Evolutionary conservation across 495 filamentous ascomycete species (phyloP), one percentile per base, ranked within the genome.

Genomic region (Penicillium taxi): DNA sequence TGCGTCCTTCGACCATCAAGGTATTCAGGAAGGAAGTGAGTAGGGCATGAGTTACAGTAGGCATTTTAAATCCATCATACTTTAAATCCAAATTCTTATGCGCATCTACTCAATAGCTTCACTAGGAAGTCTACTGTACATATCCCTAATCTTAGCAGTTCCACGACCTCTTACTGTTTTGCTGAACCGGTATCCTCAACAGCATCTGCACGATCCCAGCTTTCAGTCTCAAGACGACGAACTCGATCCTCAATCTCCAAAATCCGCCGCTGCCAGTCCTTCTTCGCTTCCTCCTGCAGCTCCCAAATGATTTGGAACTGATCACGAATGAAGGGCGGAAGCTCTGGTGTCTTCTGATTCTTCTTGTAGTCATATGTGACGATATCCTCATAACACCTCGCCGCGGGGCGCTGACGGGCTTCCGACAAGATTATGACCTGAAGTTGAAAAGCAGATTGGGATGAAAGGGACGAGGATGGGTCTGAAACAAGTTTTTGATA

Each of bases 311-410:
- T 50, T 32, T 66, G 57, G 41, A 96, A 84, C 29, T 77, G 64
- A 1, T 75, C 64, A 25, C 77, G 49, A 64, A 90, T 75, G 44
- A 85, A 96, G 0, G 59, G 56, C 24, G 76, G 77, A 43, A 94
- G 63, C 25, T 67, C 47, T 0, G 67, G 35, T 2, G 67, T 61
- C 52, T 70, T 75, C 19, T 45, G 60, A 13, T 65, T 74, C 11
- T 55, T 56, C 29, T 58, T 64, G 57, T 96, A 96, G 60, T 96
- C 83, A 60, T 94, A 96, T 0, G 86, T 64, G 2, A 90, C 82
- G 32, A 86, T 76, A 45, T 93, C 86, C 63, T 96, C 91, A 12
- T 77, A 62, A 39, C 86, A 83, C 24, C 79, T 61, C 15, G 88
- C 87, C 2, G 86, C 83, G n/a, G 78, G 70, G 11, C 91, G 74